Evolutionary conservation across 1,284 basidiomycete species (phyloP).

Genomic region (Wallemia mellicola): DNA sequence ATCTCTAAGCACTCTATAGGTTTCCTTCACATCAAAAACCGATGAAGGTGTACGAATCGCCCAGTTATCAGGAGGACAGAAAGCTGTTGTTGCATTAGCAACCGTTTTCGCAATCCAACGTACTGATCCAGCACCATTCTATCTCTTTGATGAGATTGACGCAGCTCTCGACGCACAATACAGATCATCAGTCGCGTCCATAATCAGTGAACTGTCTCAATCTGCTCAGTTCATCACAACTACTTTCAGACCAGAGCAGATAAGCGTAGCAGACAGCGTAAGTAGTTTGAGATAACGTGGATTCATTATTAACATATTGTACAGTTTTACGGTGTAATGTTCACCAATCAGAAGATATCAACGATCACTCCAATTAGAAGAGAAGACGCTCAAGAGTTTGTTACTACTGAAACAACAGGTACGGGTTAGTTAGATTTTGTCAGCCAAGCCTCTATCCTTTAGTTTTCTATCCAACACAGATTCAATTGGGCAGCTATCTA

Average conservation of each 20-base stretch:
- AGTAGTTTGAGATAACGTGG: neutral
- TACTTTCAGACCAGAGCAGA: slow-evolving; percentile 91
- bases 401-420: slow-evolving; percentile 13
- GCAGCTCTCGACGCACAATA: slow-evolving; percentile 95
- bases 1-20: no score
- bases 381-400: slow-evolving; percentile 63
- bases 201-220: slow-evolving; percentile 68
- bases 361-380: slow-evolving; percentile 50
- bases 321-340: slow-evolving; percentile 82
- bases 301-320: neutral
- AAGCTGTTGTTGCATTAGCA: slow-evolving; percentile 82
- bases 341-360: slow-evolving; percentile 79
- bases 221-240: slow-evolving; percentile 94
- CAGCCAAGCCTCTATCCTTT: neutral
- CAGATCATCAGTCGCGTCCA: slow-evolving; percentile 76
- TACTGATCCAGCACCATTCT: slow-evolving; percentile 96
- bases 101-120: slow-evolving; percentile 98
- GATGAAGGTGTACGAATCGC: slow-evolving; percentile 88
- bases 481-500: neutral
- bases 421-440: neutral
- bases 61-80: slow-evolving; percentile 90
- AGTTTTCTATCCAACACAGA: neutral
- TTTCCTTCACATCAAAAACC: slow-evolving; percentile 94
- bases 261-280: slow-evolving; percentile 58
- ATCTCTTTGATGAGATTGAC: slow-evolving; percentile 99